Evolutionary conservation across 139 green algal species (phyloP), one percentile per base, ranked within the genome.

Genomic region (Diplosphaera chodatii): DNA sequence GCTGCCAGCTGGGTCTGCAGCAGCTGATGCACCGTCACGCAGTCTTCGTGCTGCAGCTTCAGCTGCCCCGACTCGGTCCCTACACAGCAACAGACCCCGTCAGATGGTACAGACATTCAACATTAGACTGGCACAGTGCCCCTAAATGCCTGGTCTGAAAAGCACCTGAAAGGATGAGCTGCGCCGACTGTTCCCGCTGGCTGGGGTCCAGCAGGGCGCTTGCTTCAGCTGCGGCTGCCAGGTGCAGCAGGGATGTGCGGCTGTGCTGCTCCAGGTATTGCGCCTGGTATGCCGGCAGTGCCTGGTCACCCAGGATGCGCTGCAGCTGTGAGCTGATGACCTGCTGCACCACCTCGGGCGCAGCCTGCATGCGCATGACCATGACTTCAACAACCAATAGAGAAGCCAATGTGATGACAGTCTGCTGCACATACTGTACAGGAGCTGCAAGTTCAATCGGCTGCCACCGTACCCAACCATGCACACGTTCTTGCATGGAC

Each of bases 221-320:
- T 64, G 79, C 72, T 67, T 87, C 76, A 13, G 77, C 86, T 37
- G 76, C 85, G 15, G 84, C 84, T 33, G 83, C 66, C 28, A 74
- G 62, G 40, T 86, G 79, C 27, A 69, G 40, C 71, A 92, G 67
- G 16, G 74, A 82, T 31, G 32, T 56, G 62, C 27, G 27, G 23
- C 63, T 80, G 64, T 88, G 77, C 16, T 65, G 23, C 32, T 31
- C 64, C 20, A 69, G 68, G 73, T 77, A 93, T 0, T 28, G 66
- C 30, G 71, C 67, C 18, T 76, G 67, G 74, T 80, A 86, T 0
- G 69, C 67, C 4, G 64, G 56, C 18, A 77, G 32, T 22, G 34
- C 63, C 25, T 67, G 28, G 4, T 59, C 72, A 13, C 74, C 82
- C 40, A 91, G 71, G 72, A 93, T 70, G 28, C 40, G n/a, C 8